These are phyloP conservation scores for Geotrichum aggregatum DNA, from an alignment of 1,139 yeast species.

Conservation along the genomic window DNA sequence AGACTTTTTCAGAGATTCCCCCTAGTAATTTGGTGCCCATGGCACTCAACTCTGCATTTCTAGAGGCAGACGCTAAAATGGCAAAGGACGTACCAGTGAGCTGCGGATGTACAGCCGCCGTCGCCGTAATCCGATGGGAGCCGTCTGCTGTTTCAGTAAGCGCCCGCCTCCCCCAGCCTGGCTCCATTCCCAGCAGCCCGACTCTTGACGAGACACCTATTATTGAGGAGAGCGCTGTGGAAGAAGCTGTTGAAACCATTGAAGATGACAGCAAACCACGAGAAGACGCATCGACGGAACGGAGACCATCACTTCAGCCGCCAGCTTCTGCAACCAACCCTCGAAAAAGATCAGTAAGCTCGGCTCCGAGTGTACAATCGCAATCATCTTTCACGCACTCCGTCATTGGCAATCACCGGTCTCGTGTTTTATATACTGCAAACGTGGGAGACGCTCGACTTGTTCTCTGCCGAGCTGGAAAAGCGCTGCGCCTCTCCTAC, in stretches of 20 bases:
- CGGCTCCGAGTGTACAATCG: constrained; percentile 9
- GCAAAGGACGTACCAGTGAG: constrained; percentile 50
- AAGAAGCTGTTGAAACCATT: too few species aligned
- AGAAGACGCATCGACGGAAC: too few species aligned
- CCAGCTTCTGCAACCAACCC: neutral
- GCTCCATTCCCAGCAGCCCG: constrained; percentile 4
- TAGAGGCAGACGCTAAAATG: constrained; percentile 69
- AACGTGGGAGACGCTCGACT: constrained; percentile 94
- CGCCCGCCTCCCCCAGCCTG: neutral
- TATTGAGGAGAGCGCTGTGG: neutral
- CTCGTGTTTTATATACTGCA: constrained; percentile 79
- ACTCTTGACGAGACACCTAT: constrained; percentile 2
- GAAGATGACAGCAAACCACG: too few species aligned
- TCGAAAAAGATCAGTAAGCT: constrained; percentile 8
- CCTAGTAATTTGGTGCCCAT: constrained; percentile 29
- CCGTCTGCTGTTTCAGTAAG: constrained; percentile 27
- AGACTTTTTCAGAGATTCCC: constrained; percentile 6
- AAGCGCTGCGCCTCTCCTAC: constrained; percentile 74
- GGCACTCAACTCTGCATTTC: constrained; percentile 47
- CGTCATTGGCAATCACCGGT: constrained; percentile 19
- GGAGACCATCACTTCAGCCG: neutral
- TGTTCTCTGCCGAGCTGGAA: constrained; percentile 67
- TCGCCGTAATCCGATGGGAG: constrained; percentile 88
- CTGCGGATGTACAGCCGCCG: constrained; percentile 94
- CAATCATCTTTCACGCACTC: constrained; percentile 17